These are phyloP conservation scores for Uromyces viciae-fabae DNA, from an alignment of 1,284 basidiomycete species.

Conservation along the genomic window DNA sequence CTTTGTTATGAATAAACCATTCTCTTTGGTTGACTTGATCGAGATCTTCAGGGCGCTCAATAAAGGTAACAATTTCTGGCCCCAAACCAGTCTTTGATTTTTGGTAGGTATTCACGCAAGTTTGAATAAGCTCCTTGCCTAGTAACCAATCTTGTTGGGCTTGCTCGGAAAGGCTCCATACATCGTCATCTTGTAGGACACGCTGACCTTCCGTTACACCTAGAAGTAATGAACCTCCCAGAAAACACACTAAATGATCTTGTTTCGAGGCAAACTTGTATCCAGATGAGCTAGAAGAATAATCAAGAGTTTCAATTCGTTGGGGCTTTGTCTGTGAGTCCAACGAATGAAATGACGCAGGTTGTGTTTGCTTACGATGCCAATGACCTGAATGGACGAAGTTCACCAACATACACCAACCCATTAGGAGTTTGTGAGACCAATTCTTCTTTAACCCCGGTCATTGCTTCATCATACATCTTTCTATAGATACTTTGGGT, in stretches of 20 bases:
- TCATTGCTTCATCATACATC: slow-evolving; percentile 84
- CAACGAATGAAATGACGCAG: not conserved
- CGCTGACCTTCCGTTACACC: slow-evolving; percentile 71
- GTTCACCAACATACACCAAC: slow-evolving; percentile 76
- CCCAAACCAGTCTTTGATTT: slow-evolving; percentile 66
- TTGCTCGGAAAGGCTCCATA: slow-evolving; percentile 61
- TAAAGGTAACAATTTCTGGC: slow-evolving; percentile 55
- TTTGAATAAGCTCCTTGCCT: slow-evolving; percentile 75
- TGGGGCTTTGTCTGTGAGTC: not conserved
- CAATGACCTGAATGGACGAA: slow-evolving; percentile 58
- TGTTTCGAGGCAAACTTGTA: slow-evolving; percentile 69
- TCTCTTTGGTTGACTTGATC: slow-evolving; percentile 47
- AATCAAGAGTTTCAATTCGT: not conserved
- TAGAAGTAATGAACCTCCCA: slow-evolving; percentile 84
- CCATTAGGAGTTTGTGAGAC: slow-evolving; percentile 61
- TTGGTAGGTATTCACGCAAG: slow-evolving; percentile 79
- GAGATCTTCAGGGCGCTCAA: slow-evolving; percentile 39
- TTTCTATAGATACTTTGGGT: slow-evolving; percentile 74
- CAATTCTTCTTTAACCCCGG: slow-evolving; percentile 72
- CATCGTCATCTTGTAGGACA: slow-evolving; percentile 65
- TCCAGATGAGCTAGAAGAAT: not conserved
- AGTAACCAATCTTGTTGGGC: slow-evolving; percentile 74
- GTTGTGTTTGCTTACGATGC: slow-evolving; percentile 45
- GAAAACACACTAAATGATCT: slow-evolving; percentile 93
- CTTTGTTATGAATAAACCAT: slow-evolving; percentile 53